phyloP scores from a whole-genome alignment of 2,329 filamentous ascomycete genomes.

The Microdochium trichocladiopsis region DNA sequence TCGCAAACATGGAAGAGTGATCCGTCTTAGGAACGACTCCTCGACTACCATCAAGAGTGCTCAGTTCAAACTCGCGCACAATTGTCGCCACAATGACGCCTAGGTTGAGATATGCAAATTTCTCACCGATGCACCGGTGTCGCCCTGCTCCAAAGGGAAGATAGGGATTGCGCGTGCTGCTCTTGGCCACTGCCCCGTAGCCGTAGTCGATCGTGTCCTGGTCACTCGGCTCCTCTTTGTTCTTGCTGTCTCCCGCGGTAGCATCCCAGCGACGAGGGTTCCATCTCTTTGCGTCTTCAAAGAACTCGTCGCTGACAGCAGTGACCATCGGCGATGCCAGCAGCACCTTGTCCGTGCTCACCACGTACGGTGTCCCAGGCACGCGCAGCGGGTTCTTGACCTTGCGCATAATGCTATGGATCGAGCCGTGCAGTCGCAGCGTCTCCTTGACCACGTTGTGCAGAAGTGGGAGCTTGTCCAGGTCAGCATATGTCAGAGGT shows the following conservation, averaged over 20 bases:
- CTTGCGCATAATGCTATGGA: constrained; percentile 67
- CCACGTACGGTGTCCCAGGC: constrained; percentile 45
- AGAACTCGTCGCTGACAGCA: constrained; percentile 47
- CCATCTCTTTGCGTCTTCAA: constrained; percentile 51
- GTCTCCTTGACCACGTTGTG: constrained; percentile 65
- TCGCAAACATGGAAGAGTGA: not conserved
- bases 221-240: not conserved
- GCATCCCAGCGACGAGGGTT: constrained; percentile 58
- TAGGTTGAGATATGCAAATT: constrained; percentile 47
- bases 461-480: constrained; percentile 54
- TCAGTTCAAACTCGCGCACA: not conserved
- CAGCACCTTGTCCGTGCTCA: constrained; percentile 41
- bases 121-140: constrained; percentile 70
- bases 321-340: constrained; percentile 36
- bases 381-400: constrained; percentile 61
- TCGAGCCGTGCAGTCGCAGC: constrained; percentile 62
- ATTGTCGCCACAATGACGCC: not conserved
- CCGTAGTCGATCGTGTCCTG: constrained; percentile 18
- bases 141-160: constrained; percentile 67
- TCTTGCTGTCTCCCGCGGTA: not conserved
- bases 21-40: not conserved
- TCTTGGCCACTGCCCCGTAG: constrained; percentile 21
- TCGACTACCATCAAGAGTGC: not conserved
- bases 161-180: constrained; percentile 38
- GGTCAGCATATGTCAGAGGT: constrained; percentile 49